Base-by-base conservation (phyloP, 1,284 basidiomycete species). In the Trametes sp. region DNA sequence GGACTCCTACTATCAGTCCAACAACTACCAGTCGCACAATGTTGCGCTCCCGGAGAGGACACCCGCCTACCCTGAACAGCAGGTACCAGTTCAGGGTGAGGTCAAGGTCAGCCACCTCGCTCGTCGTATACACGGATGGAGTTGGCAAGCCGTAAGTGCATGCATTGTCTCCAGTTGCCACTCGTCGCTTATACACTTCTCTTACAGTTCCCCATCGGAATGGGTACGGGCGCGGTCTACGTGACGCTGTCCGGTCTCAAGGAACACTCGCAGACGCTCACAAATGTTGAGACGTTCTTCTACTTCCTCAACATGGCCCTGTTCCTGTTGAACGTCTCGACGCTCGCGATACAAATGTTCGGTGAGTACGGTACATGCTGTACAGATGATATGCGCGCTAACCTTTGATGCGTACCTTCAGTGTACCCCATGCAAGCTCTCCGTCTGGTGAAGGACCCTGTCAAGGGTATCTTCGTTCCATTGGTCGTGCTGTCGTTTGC, bases 221-320 rank as follows among this genome's bases (percentile, higher is more conserved):
- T 83, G 81, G 81, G 81, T 31, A 83, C 82, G 10, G 80, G 81
- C 54, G 81, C 82, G 11, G 82, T 83, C 58, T 82, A 82, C 68
- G 77, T 82, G 24, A 78, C 80, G 6, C 72, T 84, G 35, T 79
- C 79, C 13, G 80, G 77, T 23, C 56, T 81, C 46, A 78, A 78
- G 65, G 66, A 73, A 33, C 80, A 75, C 41, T 75, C 78, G 19
- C 31, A 57, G 9, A 64, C 69, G 13, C 63, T 82, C 45, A 77
- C 73, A 10, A 68, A 66, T 26, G 69, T 81, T 45, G 80, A 82
- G 73, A 79, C 78, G 26, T 69, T 76, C 24, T 83, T 83, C 70
- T 84, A 76, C 74, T 80, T 82, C 70, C 66, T 83, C 61, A 82
- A 82, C 70, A 76, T 84, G 29, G 73, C 70, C 0, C 66, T 82